Percentiles rank a stretch among this genome's conserved stretches.
phyloP scores from a whole-genome alignment of 2,329 filamentous ascomycete species.

The Acrocalymma vagum region DNA sequence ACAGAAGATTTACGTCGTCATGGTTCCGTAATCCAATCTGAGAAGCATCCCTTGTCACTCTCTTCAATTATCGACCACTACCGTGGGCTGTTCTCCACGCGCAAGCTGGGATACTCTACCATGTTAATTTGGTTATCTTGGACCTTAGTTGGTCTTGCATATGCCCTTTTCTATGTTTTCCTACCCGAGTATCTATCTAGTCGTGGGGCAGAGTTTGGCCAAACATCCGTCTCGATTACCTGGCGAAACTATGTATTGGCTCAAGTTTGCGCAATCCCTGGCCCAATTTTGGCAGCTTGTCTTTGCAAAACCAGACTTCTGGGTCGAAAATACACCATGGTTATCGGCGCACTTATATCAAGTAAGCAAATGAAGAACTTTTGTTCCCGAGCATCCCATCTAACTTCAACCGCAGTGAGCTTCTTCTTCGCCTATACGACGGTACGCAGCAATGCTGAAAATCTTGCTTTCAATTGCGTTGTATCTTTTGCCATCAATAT shows the following conservation, averaged over 20 bases:
- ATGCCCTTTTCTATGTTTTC: no score
- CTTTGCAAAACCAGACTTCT: not conserved
- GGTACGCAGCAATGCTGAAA: not conserved
- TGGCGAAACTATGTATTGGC: slow-evolving; percentile 1
- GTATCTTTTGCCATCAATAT: not conserved
- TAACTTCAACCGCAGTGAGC: not conserved
- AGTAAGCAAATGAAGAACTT: no score
- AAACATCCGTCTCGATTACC: not conserved
- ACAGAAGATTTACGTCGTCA: no score
- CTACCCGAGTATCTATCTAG: no score
- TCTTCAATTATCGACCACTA: no score
- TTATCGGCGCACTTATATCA: not conserved
- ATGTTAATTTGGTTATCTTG: no score
- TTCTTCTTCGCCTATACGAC: slow-evolving; percentile 1
- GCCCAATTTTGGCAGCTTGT: not conserved
- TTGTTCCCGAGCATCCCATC: no score
- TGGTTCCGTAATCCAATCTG: no score
- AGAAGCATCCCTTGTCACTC: no score
- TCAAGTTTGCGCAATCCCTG: not conserved
- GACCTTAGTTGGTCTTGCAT: no score
- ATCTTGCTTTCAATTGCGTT: not conserved
- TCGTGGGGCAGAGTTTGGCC: slow-evolving; percentile 1
- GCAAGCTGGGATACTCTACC: no score
- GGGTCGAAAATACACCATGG: slow-evolving; percentile 1
- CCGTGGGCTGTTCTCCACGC: no score